A percentile compares a stretch with the other conserved stretches of the same genome.
phyloP scores from a whole-genome alignment of 371 early-diverging fungal genomes.

The Fennellomyces sp. region DNA sequence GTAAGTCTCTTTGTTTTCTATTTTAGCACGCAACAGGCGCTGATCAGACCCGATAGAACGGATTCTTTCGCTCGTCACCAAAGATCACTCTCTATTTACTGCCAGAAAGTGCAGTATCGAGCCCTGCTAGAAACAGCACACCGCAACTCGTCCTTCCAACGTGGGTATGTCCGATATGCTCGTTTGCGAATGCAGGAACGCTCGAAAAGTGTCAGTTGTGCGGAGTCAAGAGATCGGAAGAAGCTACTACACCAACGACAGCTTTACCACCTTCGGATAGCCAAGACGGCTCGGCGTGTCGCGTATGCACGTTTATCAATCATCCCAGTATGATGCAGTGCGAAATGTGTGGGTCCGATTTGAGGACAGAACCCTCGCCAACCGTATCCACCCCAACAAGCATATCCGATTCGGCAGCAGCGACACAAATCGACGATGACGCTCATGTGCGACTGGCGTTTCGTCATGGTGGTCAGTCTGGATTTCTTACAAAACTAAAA shows the following conservation, averaged over 20 bases:
- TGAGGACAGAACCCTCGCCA: conserved; percentile 23
- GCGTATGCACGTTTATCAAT: conserved; percentile 85
- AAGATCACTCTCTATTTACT: conserved; percentile 60
- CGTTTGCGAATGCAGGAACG: conserved; percentile 55
- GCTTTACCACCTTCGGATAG: conserved; percentile 5
- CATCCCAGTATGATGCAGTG: conserved; percentile 79
- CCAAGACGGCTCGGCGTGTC: conserved; percentile 50
- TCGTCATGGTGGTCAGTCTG: conserved; percentile 68
- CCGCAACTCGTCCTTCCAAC: conserved; percentile 18
- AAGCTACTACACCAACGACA: neutral
- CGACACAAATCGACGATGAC: conserved; percentile 3
- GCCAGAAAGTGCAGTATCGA: neutral
- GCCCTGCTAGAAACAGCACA: conserved; percentile 11
- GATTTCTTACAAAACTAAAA: conserved; percentile 65
- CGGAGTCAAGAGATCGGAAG: conserved; percentile 56
- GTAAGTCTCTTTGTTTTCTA: conserved; percentile 41
- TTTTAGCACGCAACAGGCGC: neutral
- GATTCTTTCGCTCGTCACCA: conserved; percentile 70
- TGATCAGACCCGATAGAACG: conserved; percentile 51
- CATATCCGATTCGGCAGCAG: neutral
- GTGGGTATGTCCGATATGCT: conserved; percentile 85
- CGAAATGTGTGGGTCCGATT: conserved; percentile 74
- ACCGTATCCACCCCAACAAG: conserved; percentile 8
- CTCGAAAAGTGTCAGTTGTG: conserved; percentile 70
- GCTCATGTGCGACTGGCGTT: conserved; percentile 74